These are phyloP conservation scores for Flammula alnicola DNA, from an alignment of 1,284 basidiomycete genomes.

Conservation along the genomic window DNA sequence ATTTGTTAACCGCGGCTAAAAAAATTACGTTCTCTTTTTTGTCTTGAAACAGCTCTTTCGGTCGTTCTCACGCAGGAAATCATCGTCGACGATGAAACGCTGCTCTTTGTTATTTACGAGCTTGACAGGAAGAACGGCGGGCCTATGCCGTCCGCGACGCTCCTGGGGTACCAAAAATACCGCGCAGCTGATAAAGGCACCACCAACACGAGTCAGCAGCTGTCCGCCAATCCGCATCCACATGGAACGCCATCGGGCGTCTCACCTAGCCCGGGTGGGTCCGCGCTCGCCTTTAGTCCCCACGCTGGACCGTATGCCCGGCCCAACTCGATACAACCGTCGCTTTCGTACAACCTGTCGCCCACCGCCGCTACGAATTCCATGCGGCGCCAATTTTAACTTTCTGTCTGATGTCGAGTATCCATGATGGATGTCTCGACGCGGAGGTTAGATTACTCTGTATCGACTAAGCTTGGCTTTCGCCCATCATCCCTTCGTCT, in stretches of 20 bases:
- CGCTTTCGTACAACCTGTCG: conserved; percentile 32
- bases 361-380: conserved; percentile 33
- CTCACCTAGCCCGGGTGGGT: conserved; percentile 28
- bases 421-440: not conserved
- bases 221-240: conserved; percentile 2
- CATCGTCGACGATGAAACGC: conserved; percentile 60
- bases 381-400: conserved; percentile 26
- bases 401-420: not conserved
- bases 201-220: conserved; percentile 8
- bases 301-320: conserved; percentile 31
- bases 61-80: conserved; percentile 70
- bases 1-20: conserved; percentile 12
- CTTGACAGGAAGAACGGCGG: conserved; percentile 57
- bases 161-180: conserved; percentile 59
- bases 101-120: conserved; percentile 69
- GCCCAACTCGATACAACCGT: conserved; percentile 28
- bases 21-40: conserved; percentile 26
- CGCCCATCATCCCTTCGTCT: conserved; percentile 9
- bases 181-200: conserved; percentile 30
- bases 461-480: conserved; percentile 7
- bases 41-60: conserved; percentile 48
- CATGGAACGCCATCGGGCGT: conserved; percentile 13
- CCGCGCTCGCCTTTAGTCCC: conserved; percentile 18
- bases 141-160: conserved; percentile 58
- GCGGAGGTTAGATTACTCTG: not conserved